Percentiles rank a stretch among this genome's conserved stretches.
Conservation (phyloP, 2,329 filamentous ascomycete species). For the Colletotrichum sp. region DNA sequence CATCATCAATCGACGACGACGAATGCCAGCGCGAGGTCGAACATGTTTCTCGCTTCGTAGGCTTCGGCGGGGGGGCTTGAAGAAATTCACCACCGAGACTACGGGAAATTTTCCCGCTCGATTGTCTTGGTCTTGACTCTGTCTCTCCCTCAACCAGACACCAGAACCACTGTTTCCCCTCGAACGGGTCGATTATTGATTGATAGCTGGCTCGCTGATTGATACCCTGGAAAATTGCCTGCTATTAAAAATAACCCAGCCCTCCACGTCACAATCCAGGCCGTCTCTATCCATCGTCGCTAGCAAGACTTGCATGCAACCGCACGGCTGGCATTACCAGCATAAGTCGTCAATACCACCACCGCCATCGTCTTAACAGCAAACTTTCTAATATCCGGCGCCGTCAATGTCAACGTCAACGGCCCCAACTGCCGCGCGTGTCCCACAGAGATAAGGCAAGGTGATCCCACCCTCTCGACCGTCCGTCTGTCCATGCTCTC, state of each 20-base stretch:
- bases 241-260: slow-evolving; percentile 5
- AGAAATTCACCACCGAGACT: neutral
- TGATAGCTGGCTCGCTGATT: neutral
- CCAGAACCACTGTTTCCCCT: neutral
- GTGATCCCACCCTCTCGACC: neutral
- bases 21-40: neutral
- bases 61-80: neutral
- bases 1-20: neutral
- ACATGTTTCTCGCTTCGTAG: neutral
- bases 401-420: neutral
- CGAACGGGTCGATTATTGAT: neutral
- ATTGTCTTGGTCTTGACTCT: neutral
- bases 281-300: neutral
- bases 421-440: neutral
- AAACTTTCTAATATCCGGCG: neutral
- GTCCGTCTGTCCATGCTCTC: neutral
- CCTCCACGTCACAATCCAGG: slow-evolving; percentile 4
- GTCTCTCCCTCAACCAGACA: neutral
- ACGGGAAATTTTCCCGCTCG: neutral
- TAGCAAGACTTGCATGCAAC: neutral
- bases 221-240: slow-evolving; percentile 1
- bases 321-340: neutral
- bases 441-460: neutral
- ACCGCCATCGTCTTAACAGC: neutral
- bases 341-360: neutral